A percentile compares a stretch with the other conserved stretches of the same genome.
Conservation (phyloP, 345 rosid genomes). For the Sonneratia caseolaris region DNA sequence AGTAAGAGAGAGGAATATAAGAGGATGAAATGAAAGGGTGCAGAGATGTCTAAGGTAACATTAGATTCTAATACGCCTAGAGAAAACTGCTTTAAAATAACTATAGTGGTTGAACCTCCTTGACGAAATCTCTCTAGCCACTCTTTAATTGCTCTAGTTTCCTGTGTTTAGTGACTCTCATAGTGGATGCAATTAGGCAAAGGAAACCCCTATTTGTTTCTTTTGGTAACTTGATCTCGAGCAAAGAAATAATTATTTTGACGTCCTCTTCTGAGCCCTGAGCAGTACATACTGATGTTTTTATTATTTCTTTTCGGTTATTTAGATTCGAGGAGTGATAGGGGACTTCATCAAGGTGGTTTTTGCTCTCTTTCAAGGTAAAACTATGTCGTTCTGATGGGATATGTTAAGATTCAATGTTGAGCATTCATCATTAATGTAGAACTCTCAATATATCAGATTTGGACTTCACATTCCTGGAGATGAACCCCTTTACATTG, state of each 20-base stretch:
- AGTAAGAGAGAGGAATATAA: not conserved
- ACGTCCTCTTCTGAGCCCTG: not conserved
- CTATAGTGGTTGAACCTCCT: too few relatives aligned
- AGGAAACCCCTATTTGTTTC: not conserved
- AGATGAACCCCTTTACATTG: conserved; percentile 95
- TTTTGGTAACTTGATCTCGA: not conserved
- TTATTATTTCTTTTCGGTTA: conserved; percentile 6
- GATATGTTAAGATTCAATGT: not conserved
- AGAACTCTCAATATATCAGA: conserved; percentile 27
- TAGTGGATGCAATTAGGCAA: not conserved
- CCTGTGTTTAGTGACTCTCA: not conserved
- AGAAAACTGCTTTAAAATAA: not conserved
- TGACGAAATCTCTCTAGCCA: too few relatives aligned
- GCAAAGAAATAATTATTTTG: not conserved
- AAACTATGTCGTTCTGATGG: not conserved
- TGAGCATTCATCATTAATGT: conserved; percentile 10
- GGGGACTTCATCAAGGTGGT: conserved; percentile 63
- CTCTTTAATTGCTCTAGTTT: too few relatives aligned
- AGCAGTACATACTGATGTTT: not conserved
- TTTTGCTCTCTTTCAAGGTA: conserved; percentile 79
- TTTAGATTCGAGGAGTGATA: conserved; percentile 55
- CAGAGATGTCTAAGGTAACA: not conserved
- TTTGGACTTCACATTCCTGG: conserved; percentile 95
- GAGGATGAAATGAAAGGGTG: not conserved
- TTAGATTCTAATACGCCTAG: not conserved